Percentiles rank a stretch among this genome's conserved stretches.
Conservation (phyloP, 1,139 yeast species). For the Debaryomyces psychrophilus region DNA sequence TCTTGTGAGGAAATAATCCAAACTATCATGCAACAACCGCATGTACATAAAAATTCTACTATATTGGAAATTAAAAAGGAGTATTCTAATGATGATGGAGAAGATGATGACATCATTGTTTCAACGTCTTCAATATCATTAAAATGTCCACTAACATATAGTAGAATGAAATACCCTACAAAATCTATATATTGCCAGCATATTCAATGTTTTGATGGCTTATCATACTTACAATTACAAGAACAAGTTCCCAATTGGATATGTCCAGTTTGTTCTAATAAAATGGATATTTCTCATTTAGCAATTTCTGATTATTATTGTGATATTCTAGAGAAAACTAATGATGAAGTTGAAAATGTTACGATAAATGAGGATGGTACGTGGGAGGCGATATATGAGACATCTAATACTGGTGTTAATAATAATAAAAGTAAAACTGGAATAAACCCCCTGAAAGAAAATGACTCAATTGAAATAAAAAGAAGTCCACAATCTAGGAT, state of each 20-base stretch:
- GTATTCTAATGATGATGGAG: conserved; percentile 36
- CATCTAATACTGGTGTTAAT: background rate
- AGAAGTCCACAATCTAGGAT: background rate
- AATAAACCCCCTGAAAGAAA: background rate
- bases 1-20: conserved; percentile 39
- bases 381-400: conserved; percentile 41
- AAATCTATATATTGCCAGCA: conserved; percentile 64
- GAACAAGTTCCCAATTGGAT: conserved; percentile 65
- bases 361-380: conserved; percentile 59
- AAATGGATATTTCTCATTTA: conserved; percentile 50
- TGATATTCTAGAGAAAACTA: conserved; percentile 50
- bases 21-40: conserved; percentile 38
- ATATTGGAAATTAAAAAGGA: conserved; percentile 41
- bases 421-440: background rate
- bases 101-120: conserved; percentile 59
- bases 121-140: conserved; percentile 60
- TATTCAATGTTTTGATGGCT: conserved; percentile 72
- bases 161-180: conserved; percentile 62
- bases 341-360: conserved; percentile 54
- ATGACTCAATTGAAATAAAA: background rate
- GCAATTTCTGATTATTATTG: conserved; percentile 63
- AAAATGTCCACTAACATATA: conserved; percentile 65
- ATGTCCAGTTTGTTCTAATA: conserved; percentile 65
- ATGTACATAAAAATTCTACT: conserved; percentile 52
- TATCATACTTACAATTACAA: conserved; percentile 61